Conservation (phyloP, 164 flowering plant species). For the Amborella trichopoda region DNA sequence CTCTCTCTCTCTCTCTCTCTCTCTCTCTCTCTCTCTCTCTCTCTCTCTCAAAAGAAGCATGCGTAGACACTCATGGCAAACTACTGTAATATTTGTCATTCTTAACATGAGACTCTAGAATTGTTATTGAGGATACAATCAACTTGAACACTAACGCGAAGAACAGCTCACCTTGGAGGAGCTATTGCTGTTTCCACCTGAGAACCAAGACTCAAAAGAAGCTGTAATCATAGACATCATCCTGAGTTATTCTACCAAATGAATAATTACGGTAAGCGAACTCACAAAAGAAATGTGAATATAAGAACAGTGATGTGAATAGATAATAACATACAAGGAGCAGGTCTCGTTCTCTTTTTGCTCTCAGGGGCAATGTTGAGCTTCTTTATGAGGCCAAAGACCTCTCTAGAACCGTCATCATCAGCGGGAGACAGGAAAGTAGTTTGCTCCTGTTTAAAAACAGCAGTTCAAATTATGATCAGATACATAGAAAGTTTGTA, state of each 20-base stretch:
- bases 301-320: neutral
- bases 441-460: constrained; percentile 31
- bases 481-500: no score
- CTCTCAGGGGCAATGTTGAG: constrained; percentile 48
- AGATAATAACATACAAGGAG: constrained; percentile 29
- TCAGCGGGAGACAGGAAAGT: constrained; percentile 42
- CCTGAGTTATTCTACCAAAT: no score
- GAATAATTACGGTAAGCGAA: neutral
- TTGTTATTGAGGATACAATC: no score
- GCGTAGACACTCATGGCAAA: no score
- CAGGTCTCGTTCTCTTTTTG: constrained; percentile 43
- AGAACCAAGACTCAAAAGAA: constrained; percentile 23
- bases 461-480: neutral
- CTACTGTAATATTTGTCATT: no score
- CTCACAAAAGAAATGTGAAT: neutral
- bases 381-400: constrained; percentile 79
- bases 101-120: no score
- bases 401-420: constrained; percentile 67
- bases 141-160: no score
- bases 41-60: no score
- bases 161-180: constrained; percentile 48
- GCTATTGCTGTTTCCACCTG: constrained; percentile 32
- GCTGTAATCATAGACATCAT: no score
- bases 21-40: no score
- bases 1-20: no score